Base-by-base conservation (phyloP, 1,139 yeast species). In the Candida smagusa region DNA sequence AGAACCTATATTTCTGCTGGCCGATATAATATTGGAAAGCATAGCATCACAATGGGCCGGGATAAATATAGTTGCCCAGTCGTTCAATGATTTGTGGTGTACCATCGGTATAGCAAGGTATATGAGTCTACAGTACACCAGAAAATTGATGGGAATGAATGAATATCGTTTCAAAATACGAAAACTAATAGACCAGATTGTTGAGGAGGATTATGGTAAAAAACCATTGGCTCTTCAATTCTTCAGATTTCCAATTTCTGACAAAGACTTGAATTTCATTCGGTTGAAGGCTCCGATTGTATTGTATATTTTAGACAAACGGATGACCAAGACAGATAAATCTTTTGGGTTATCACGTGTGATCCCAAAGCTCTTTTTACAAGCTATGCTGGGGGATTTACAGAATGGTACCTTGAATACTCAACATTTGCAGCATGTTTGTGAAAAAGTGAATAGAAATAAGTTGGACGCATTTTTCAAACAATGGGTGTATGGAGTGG, bases 291-390 rank as follows among this genome's bases (percentile, higher is more conserved):
- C 97, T 0, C 97, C 97, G 0, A 69, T 89, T 40, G 92, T 94
- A 1, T 58, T 94, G 36, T 84, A 79, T 51, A 89, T 92, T 34
- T 66, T 94, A 24, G 97, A 94, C 58, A 77, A 87, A 39, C 69
- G 98, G 45, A 88, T 94, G 95, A 90, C 97, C 0, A 92, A 92
- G 54, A 88, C 97, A 1, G 98, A 94, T 55, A 82, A 90, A 48
- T 85, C 96, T 0, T 84, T 92, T 59, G 98, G 98, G 2, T 68
- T 94, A 42, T 81, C 92, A 1, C 77, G 98, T 45, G 97, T 89
- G 0, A 74, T 94, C 29, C 97, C 98, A 0, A 92, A 90, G 52
- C 67, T 94, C 19, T 88, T 92, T 51, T 65, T 94, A 30, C 97
- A 92, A 56, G 95, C 96, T 0, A 88, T 94, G 94, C 86, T 96